Evolutionary conservation across 495 filamentous ascomycete genomes (phyloP), one percentile per base, ranked within the genome.

Genomic region (Halenospora varia): DNA sequence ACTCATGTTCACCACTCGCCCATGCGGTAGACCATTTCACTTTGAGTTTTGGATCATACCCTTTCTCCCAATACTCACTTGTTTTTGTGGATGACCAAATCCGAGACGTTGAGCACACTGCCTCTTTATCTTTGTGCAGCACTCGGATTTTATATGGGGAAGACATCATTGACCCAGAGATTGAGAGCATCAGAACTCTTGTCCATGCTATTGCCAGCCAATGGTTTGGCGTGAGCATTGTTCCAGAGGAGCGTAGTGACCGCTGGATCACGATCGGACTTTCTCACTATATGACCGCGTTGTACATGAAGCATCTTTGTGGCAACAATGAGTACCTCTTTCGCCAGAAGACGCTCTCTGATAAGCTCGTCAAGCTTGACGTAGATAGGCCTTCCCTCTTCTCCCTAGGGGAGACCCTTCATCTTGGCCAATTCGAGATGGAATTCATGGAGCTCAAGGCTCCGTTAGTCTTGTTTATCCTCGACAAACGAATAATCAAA

Each of bases 271-370:
- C 92, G 10, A 82, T 93, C 60, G 95, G 94, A 2, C 86, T 96
- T 49, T 86, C 92, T 19, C 92, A 89, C 78, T 97, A 88, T 71
- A 93, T 97, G 74, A 90, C 95, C 8, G 92, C 94, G 59, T 79
- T 88, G 1, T 97, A 93, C 70, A 88, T 97, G 84, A 89, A 82
- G 62, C 84, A 79, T 53, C 76, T 99, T 13, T 93, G 88, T 68
- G 94, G 94, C 1, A 96, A 93, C 61, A 99, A 99, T 66, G 90
- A 96, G 66, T 93, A 94, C 63, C 78, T 89, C 18, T 97, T 89
- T 66, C 88, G 89, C n/a, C 82, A 94, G 59, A 99, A 99, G 73
- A 78, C 82, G 25, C 83, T 88, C 68, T 79, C 88, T 10, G 95
- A 99, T 67, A 78, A 77, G 62, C 81, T 96, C 15, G 86, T 91